Evolutionary conservation across 169 alveolate species (phyloP).

Genomic region (Condylostoma magnum): DNA sequence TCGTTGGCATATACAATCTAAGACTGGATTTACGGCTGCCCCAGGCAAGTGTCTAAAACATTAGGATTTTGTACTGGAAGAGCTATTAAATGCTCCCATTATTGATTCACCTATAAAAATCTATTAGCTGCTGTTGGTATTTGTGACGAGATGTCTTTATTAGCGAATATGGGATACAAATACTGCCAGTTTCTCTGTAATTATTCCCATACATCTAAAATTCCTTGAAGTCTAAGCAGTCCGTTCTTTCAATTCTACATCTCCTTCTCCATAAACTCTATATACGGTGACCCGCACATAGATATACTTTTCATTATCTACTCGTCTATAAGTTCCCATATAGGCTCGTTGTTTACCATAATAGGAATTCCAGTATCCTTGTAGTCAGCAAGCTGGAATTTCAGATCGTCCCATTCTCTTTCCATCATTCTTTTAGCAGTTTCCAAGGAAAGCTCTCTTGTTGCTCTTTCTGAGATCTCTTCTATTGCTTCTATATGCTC

Average conservation of each 20-base stretch:
- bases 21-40: constrained; percentile 47
- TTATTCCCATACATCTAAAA: constrained; percentile 81
- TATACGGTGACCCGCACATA: constrained; percentile 75
- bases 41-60: constrained; percentile 47
- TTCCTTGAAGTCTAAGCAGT: constrained; percentile 59
- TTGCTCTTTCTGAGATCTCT: constrained; percentile 72
- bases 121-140: constrained; percentile 73
- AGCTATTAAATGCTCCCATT: constrained; percentile 73
- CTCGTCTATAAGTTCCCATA: constrained; percentile 80
- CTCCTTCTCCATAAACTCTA: constrained; percentile 70
- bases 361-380: constrained; percentile 77
- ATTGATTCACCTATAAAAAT: constrained; percentile 68
- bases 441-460: constrained; percentile 73
- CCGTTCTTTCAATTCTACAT: constrained; percentile 73
- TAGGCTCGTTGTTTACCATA: constrained; percentile 76
- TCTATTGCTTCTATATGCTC: constrained; percentile 51
- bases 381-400: constrained; percentile 68
- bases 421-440: constrained; percentile 64
- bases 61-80: constrained; percentile 61
- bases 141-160: constrained; percentile 79
- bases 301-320: constrained; percentile 79
- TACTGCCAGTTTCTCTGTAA: constrained; percentile 80
- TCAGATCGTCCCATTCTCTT: constrained; percentile 75
- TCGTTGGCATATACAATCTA: not conserved
- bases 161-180: constrained; percentile 80